phyloP scores from a whole-genome alignment of 352 stramenopile genomes.

The Thalassiosira hispida region DNA sequence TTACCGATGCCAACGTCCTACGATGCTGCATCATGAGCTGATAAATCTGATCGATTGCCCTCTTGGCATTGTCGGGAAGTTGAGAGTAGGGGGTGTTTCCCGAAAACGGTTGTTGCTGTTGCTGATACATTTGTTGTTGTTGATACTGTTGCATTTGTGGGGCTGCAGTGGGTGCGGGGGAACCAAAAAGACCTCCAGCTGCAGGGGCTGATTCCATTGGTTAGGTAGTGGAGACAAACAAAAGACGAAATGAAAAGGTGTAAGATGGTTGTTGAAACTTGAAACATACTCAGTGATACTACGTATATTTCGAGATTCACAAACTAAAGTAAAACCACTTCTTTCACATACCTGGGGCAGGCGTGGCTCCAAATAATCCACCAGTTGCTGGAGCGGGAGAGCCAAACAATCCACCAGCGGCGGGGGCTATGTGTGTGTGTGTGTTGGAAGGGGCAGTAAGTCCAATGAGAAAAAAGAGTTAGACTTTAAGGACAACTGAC shows the following conservation, averaged over 20 bases:
- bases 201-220: slow-evolving; percentile 26
- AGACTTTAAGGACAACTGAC: no score
- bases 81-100: slow-evolving; percentile 63
- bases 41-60: slow-evolving; percentile 76
- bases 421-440: slow-evolving; percentile 46
- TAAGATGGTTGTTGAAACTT: no score
- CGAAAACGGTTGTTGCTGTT: slow-evolving; percentile 53
- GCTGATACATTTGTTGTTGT: slow-evolving; percentile 31
- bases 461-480: no score
- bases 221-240: slow-evolving; percentile 35
- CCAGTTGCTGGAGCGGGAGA: slow-evolving; percentile 14
- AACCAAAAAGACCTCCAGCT: slow-evolving; percentile 42
- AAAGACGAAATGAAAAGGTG: neutral
- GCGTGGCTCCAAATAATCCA: slow-evolving; percentile 41
- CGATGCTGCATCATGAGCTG: slow-evolving; percentile 80
- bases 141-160: slow-evolving; percentile 9
- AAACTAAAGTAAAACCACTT: neutral
- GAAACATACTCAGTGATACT: no score
- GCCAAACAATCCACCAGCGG: slow-evolving; percentile 47
- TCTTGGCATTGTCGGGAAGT: slow-evolving; percentile 64
- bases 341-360: neutral
- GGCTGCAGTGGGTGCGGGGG: slow-evolving; percentile 1
- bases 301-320: no score
- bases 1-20: slow-evolving; percentile 61
- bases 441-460: no score